Evolutionary conservation across 345 rosid species (phyloP).

Genomic region (Ceriops zippeliana): DNA sequence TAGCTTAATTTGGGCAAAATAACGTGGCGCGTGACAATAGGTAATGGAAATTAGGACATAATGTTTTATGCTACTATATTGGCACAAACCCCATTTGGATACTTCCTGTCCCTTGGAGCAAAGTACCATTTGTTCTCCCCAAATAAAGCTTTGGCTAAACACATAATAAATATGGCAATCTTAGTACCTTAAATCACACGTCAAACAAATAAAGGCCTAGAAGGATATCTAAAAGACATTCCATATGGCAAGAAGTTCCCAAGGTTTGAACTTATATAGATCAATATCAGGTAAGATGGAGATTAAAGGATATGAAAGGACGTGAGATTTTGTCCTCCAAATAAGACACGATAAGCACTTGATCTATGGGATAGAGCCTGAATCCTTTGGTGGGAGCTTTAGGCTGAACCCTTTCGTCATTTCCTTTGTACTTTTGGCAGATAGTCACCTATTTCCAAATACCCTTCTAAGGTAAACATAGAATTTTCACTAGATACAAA

Average conservation of each 20-base stretch:
- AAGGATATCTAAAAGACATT: not conserved
- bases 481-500: not conserved
- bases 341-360: slow-evolving; percentile 38
- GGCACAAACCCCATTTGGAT: slow-evolving; percentile 42
- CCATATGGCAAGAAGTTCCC: slow-evolving; percentile 43
- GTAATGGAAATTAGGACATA: no score
- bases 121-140: slow-evolving; percentile 43
- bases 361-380: slow-evolving; percentile 49
- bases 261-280: slow-evolving; percentile 43
- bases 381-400: slow-evolving; percentile 32
- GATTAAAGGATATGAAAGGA: slow-evolving; percentile 15
- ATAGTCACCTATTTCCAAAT: not conserved
- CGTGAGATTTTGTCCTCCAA: slow-evolving; percentile 28
- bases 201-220: not conserved
- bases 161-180: not conserved
- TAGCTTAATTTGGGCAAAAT: no score
- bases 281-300: slow-evolving; percentile 38
- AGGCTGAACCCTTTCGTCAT: slow-evolving; percentile 12
- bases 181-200: not conserved
- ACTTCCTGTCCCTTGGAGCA: slow-evolving; percentile 39
- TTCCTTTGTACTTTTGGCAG: not conserved
- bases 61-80: slow-evolving; percentile 28
- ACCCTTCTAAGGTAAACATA: not conserved
- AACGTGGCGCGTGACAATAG: no score
- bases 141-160: slow-evolving; percentile 30